Evolutionary conservation across 192 early-diverging fungal genomes (phyloP), one percentile per base, ranked within the genome.

Genomic region (Funneliformis geosporum): DNA sequence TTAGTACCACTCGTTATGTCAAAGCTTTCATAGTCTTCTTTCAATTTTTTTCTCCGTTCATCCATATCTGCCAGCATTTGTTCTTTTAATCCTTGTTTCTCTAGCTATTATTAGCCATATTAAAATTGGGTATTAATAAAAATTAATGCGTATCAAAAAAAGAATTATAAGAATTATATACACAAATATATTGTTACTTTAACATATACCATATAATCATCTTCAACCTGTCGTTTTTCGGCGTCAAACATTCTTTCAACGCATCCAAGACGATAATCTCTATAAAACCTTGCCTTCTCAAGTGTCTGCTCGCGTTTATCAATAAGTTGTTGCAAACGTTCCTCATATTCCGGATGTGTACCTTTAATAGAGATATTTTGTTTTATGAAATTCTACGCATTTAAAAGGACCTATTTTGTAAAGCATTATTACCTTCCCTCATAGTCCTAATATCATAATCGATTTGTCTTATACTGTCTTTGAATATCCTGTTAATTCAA

Each of bases 1-100:
- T 55, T 1, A 73, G 25, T 86, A 89, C 86, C 89, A 83, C 83
- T 83, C 40, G 82, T 55, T 23, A 93, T 83, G 78, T 94, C 94
- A 85, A 92, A 86, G 77, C 87, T 91, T 69, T 95, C 95, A 75
- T 90, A 91, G 50, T 96, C 95, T 78, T 96, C 95, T 39, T 87
- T 87, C 23, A 95, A 80, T 76, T 92, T 92, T 40, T 86, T 84
- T 75, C 91, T 89, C 55, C 89, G 88, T 33, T 93, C 93, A 75
- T 96, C 95, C 16, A 96, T 84, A 8, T 86, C 88, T 47, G 84
- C 84, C 60, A 93, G 87, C 72, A 96, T 88, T 79, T 88, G 88
- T 27, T 94, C 93, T 46, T 87, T 86, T 18, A 95, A 74, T 1
- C 83, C 86, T 78, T 93, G 90, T 84, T 87, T 89, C 62, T 93